Base-by-base conservation (phyloP, 495 filamentous ascomycete species). In the Penicillium desertorum region DNA sequence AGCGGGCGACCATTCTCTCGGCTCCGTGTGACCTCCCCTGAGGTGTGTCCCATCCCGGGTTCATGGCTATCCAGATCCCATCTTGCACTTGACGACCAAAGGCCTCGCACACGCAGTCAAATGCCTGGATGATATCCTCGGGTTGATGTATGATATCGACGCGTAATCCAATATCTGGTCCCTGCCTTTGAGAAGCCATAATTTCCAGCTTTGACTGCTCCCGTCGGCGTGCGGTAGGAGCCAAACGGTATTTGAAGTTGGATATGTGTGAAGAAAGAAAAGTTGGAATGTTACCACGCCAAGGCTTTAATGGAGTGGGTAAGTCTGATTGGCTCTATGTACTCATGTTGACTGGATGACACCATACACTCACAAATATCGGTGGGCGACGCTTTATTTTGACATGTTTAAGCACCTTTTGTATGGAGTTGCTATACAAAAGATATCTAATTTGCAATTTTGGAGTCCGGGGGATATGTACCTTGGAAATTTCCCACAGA, bases 31-130 rank as follows among this genome's bases (percentile, higher is more conserved):
- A 36, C 53, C 60, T 54, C 5, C 77, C 77, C 11, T 60, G 51
- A 11, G 71, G 62, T 7, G 71, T 75, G 11, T 78, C 66, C 77
- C 76, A 81, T 32, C 60, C 71, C 0, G 78, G 76, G 41, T 79
- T 73, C 60, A 72, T 62, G 37, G 63, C 65, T 3, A 61, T 72
- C 77, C 77, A 81, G 42, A 79, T 59, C 1, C 61, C 64, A 59
- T 81, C 78, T 19, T 62, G 42, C 8, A 52, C 59, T 42, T 81
- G 77, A 1, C 62, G 58, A 42, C 72, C 76, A 54, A 80, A 80
- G 23, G 76, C 69, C 10, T 58, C 54, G 45, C 44, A 37, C 2
- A 54, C 37, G n/a, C 54, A 49, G 14, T 62, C 19, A 30, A 62
- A 62, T 2, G 50, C 49, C 12, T 48, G 54, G 12, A 45, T 34